Evolutionary conservation across 1,139 yeast species (phyloP).

Genomic region (Kluyveromyces marxianus): DNA sequence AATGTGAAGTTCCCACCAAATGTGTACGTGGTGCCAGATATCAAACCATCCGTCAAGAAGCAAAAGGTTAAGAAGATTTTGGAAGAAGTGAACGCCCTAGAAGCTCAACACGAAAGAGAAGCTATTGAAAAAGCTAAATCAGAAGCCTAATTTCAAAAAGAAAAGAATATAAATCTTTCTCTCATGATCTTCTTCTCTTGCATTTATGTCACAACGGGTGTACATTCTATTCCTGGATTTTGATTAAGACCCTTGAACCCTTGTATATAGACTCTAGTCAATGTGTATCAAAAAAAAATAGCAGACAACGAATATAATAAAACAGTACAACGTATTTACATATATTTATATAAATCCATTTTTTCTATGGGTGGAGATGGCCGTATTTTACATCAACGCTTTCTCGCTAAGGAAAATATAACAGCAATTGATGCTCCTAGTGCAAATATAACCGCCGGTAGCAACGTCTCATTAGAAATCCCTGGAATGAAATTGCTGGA

Average conservation of each 20-base stretch:
- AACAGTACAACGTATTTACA: background rate
- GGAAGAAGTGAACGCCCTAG: conserved; percentile 25
- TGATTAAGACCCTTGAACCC: background rate
- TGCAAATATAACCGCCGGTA: conserved; percentile 58
- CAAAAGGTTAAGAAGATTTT: conserved; percentile 32
- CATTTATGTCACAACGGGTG: background rate
- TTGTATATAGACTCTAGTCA: background rate
- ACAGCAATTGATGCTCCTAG: conserved; percentile 47
- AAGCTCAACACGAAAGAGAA: conserved; percentile 1
- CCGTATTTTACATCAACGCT: background rate
- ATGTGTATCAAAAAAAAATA: background rate
- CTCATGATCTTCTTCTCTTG: background rate
- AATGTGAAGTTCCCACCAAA: conserved; percentile 42
- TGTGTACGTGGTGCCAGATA: conserved; percentile 38
- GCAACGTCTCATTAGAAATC: conserved; percentile 48
- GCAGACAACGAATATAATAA: background rate
- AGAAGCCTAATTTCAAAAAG: conserved; percentile 7
- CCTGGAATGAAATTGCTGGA: conserved; percentile 41
- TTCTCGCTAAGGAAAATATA: conserved; percentile 2
- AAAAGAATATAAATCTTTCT: background rate
- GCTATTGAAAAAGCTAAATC: conserved; percentile 31
- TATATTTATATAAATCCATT: background rate
- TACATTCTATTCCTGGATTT: too few relatives aligned
- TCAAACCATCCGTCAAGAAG: conserved; percentile 35
- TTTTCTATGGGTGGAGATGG: background rate